phyloP scores from a whole-genome alignment of 495 filamentous ascomycete genomes.

The Penicillium maclennaniae region DNA sequence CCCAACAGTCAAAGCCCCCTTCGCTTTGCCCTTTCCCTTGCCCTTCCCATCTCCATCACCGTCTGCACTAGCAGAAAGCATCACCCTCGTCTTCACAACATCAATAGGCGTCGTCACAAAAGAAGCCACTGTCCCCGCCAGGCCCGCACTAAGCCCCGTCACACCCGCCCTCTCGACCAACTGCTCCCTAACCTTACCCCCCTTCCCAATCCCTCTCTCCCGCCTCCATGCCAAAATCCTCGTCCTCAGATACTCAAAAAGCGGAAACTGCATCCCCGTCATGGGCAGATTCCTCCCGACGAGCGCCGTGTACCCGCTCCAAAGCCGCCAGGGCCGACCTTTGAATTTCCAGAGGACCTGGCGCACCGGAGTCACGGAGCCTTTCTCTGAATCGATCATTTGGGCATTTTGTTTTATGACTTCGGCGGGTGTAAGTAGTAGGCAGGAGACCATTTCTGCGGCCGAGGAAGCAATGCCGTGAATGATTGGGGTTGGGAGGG shows the following conservation, averaged over 20 bases:
- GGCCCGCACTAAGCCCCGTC: conserved; percentile 65
- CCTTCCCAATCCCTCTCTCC: conserved; percentile 9
- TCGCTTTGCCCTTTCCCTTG: conserved; percentile 15
- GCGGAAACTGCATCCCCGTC: conserved; percentile 81
- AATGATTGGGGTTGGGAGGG: conserved; percentile 58
- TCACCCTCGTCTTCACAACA: conserved; percentile 80
- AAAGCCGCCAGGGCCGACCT: conserved; percentile 57
- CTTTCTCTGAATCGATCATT: conserved; percentile 39
- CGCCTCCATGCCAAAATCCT: conserved; percentile 35
- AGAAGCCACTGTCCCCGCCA: conserved; percentile 66
- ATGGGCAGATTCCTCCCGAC: conserved; percentile 79
- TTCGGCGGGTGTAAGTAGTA: conserved; percentile 84
- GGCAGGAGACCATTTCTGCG: conserved; percentile 77
- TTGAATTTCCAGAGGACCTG: conserved; percentile 53
- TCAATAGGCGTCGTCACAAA: conserved; percentile 76
- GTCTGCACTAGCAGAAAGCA: conserved; percentile 47
- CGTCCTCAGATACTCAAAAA: conserved; percentile 67
- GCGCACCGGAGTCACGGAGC: conserved; percentile 35
- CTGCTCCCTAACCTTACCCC: conserved; percentile 7
- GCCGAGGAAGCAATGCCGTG: conserved; percentile 67
- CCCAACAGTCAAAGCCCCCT: conserved; percentile 51
- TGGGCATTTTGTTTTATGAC: conserved; percentile 94
- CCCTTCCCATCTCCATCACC: conserved; percentile 3
- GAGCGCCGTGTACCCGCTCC: conserved; percentile 76
- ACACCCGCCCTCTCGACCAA: conserved; percentile 52